Conservation (phyloP, 768 basidiomycete genomes). For the Boletus speciosus region DNA sequence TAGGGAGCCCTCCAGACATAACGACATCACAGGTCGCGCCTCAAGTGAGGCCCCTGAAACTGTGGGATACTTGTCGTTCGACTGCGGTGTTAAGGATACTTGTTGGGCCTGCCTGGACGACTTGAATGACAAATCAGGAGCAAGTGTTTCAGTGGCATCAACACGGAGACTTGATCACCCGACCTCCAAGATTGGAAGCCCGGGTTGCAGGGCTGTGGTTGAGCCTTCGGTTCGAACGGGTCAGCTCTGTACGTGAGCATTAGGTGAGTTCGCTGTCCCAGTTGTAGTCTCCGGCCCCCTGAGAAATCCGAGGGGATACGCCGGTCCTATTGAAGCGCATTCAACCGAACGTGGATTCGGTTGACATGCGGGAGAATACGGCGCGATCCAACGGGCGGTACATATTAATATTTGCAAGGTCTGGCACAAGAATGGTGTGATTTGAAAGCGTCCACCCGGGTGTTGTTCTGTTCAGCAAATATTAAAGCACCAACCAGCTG, state of each 20-base stretch:
- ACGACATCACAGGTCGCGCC: background rate
- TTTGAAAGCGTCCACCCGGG: background rate
- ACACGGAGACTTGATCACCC: background rate
- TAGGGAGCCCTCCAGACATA: background rate
- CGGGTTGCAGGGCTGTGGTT: background rate
- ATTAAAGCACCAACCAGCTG: background rate
- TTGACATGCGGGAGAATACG: background rate
- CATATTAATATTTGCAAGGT: background rate
- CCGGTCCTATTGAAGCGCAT: background rate
- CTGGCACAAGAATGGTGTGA: background rate
- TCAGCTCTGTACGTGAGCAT: constrained; percentile 1
- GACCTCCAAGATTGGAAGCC: background rate
- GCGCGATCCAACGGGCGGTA: background rate
- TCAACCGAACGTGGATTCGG: background rate
- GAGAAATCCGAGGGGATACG: constrained; percentile 25
- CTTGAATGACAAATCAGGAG: background rate
- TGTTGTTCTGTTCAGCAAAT: background rate
- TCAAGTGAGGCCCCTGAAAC: constrained; percentile 1
- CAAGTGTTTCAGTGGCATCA: constrained; percentile 6
- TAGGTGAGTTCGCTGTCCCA: background rate
- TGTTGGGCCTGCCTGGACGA: background rate
- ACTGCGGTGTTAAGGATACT: constrained; percentile 3
- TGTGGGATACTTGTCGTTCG: constrained; percentile 1
- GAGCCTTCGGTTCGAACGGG: background rate
- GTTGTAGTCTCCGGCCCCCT: background rate